Conservation (phyloP, 495 filamentous ascomycete genomes). For the Daldinia childiae region DNA sequence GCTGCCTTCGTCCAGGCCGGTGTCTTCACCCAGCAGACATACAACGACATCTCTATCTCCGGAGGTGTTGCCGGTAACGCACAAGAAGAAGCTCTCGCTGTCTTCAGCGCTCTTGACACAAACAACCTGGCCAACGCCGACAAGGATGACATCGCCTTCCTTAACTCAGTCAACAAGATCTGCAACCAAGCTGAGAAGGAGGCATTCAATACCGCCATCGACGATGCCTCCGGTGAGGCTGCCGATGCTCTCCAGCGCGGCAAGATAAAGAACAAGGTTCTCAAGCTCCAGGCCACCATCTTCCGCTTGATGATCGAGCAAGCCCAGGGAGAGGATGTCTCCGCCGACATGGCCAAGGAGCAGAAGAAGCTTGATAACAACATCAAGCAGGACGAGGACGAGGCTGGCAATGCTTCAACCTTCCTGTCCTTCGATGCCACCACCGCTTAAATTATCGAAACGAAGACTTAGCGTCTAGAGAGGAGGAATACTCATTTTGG, state of each 20-base stretch:
- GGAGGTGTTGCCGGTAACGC: constrained; percentile 57
- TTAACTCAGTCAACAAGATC: constrained; percentile 51
- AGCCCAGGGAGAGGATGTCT: constrained; percentile 51
- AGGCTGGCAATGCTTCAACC: constrained; percentile 47
- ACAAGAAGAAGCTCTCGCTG: constrained; percentile 50
- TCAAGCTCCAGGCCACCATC: constrained; percentile 57
- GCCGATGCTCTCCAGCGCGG: constrained; percentile 57
- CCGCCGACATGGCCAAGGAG: constrained; percentile 48
- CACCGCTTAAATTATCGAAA: constrained; percentile 28
- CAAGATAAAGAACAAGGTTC: constrained; percentile 66
- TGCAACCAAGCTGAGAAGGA: constrained; percentile 53
- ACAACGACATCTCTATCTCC: constrained; percentile 52
- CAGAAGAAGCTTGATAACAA: constrained; percentile 59
- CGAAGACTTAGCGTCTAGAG: neutral
- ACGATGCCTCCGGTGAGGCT: constrained; percentile 45
- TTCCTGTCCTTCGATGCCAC: constrained; percentile 42
- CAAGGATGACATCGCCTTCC: constrained; percentile 51
- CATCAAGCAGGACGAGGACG: constrained; percentile 52
- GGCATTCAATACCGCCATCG: constrained; percentile 54
- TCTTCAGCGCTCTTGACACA: constrained; percentile 48
- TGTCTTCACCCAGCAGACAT: constrained; percentile 44
- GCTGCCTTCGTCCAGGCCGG: constrained; percentile 40
- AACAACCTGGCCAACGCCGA: constrained; percentile 51
- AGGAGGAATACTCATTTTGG: neutral
- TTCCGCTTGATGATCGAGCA: constrained; percentile 47